Conservation (phyloP, 2,329 filamentous ascomycete genomes). For the Arthrobotrys conoides region DNA sequence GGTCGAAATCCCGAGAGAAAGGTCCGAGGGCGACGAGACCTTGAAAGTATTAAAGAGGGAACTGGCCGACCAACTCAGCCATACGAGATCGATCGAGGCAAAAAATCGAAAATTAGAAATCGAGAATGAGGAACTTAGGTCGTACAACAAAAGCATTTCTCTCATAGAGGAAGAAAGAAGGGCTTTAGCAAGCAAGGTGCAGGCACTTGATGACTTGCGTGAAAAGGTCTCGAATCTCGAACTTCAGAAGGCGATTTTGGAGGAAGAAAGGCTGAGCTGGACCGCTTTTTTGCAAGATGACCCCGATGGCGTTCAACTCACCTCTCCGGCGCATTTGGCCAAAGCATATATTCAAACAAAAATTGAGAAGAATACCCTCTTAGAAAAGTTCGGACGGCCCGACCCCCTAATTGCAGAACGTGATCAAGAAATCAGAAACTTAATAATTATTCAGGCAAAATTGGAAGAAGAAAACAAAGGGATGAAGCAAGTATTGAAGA, state of each 20-base stretch:
- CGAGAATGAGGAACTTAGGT: constrained; percentile 85
- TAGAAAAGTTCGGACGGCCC: constrained; percentile 83
- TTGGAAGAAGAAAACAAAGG: constrained; percentile 80
- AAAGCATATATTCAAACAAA: constrained; percentile 86
- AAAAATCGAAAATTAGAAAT: constrained; percentile 82
- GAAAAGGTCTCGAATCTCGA: constrained; percentile 83
- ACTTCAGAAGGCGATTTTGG: constrained; percentile 85
- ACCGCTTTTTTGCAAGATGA: constrained; percentile 84
- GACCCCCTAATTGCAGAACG: constrained; percentile 84
- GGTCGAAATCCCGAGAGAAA: constrained; percentile 77
- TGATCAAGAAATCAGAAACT: constrained; percentile 78
- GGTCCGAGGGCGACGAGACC: constrained; percentile 87
- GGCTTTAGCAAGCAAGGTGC: constrained; percentile 81
- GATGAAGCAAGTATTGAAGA: constrained; percentile 72
- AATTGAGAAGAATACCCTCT: constrained; percentile 81
- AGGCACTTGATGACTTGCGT: constrained; percentile 80
- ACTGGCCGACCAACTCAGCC: constrained; percentile 89
- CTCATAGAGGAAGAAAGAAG: constrained; percentile 96
- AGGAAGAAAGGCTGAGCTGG: constrained; percentile 91
- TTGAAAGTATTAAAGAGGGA: constrained; percentile 88
- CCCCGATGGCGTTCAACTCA: constrained; percentile 78
- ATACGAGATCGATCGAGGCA: constrained; percentile 86
- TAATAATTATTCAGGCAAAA: constrained; percentile 78
- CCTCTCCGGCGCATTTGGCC: constrained; percentile 88
- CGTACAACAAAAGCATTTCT: constrained; percentile 87